Conservation (phyloP, 2,329 filamentous ascomycete genomes). For the Endoconidiophora laricicola region DNA sequence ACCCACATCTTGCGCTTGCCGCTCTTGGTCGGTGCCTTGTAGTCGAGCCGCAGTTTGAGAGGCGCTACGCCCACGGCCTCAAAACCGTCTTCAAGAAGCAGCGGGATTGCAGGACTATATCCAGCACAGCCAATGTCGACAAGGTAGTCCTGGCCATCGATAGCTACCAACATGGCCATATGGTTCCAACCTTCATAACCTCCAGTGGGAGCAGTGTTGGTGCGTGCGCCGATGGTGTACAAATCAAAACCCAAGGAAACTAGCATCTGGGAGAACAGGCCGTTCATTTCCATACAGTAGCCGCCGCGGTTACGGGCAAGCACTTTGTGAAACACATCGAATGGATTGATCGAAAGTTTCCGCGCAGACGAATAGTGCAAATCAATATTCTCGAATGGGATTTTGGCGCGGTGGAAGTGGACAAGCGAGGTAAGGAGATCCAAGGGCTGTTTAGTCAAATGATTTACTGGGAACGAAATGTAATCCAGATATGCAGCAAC, state of each 20-base stretch:
- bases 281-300: constrained; percentile 36
- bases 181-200: constrained; percentile 29
- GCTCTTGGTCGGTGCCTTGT: constrained; percentile 20
- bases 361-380: constrained; percentile 31
- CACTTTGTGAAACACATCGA: constrained; percentile 28
- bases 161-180: constrained; percentile 41
- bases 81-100: constrained; percentile 18
- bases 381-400: constrained; percentile 38
- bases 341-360: constrained; percentile 23
- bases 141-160: constrained; percentile 30
- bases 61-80: constrained; percentile 25
- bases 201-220: constrained; percentile 14
- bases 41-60: constrained; percentile 28
- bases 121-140: constrained; percentile 47
- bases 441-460: constrained; percentile 13
- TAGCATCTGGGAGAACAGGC: constrained; percentile 30
- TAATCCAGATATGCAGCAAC: constrained; percentile 19
- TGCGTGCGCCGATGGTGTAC: constrained; percentile 32
- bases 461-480: constrained; percentile 17
- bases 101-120: constrained; percentile 22
- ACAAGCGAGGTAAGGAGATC: constrained; percentile 20
- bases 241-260: constrained; percentile 31
- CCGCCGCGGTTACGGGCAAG: constrained; percentile 29
- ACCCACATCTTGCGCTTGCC: constrained; percentile 21
- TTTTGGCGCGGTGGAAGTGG: constrained; percentile 27